phyloP scores from a whole-genome alignment of 495 filamentous ascomycete species.

The Letharia lupina region DNA sequence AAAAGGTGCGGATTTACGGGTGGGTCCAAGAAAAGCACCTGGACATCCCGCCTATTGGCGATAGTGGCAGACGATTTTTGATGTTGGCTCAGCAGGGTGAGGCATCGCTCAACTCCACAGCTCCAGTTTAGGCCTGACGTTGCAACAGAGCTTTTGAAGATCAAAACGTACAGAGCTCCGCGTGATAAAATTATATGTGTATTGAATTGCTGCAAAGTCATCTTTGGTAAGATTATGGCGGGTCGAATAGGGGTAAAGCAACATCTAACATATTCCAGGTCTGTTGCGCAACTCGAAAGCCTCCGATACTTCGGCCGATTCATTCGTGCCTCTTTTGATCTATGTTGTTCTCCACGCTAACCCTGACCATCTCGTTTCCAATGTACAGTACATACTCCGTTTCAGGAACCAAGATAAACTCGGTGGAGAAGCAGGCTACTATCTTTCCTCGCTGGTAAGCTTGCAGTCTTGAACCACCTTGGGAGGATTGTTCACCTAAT shows the following conservation, averaged over 20 bases:
- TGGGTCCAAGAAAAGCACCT: conserved; percentile 93
- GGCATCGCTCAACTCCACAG: conserved; percentile 18
- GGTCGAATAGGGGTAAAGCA: neutral
- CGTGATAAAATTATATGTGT: conserved; percentile 98
- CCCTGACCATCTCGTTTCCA: conserved; percentile 90
- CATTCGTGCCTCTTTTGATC: conserved; percentile 91
- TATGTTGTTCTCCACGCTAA: conserved; percentile 92
- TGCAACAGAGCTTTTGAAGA: conserved; percentile 72
- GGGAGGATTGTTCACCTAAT: conserved; percentile 11
- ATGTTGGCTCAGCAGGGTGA: conserved; percentile 78
- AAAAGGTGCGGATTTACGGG: conserved; percentile 92
- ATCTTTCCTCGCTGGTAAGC: conserved; percentile 85
- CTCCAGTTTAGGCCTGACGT: conserved; percentile 27
- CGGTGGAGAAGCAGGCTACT: conserved; percentile 93
- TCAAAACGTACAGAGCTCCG: conserved; percentile 90
- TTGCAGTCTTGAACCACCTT: neutral
- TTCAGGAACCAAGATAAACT: conserved; percentile 98
- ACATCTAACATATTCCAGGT: conserved; percentile 40
- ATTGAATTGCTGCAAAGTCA: conserved; percentile 98
- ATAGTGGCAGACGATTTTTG: conserved; percentile 79
- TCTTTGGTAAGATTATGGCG: conserved; percentile 61
- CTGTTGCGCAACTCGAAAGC: conserved; percentile 83
- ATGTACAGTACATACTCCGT: conserved; percentile 94
- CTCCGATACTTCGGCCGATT: conserved; percentile 83
- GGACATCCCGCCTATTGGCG: conserved; percentile 80